Percentiles rank a stretch among this genome's conserved stretches.
Conservation (phyloP, 2,329 filamentous ascomycete genomes). For the Fusarium ramigenum region DNA sequence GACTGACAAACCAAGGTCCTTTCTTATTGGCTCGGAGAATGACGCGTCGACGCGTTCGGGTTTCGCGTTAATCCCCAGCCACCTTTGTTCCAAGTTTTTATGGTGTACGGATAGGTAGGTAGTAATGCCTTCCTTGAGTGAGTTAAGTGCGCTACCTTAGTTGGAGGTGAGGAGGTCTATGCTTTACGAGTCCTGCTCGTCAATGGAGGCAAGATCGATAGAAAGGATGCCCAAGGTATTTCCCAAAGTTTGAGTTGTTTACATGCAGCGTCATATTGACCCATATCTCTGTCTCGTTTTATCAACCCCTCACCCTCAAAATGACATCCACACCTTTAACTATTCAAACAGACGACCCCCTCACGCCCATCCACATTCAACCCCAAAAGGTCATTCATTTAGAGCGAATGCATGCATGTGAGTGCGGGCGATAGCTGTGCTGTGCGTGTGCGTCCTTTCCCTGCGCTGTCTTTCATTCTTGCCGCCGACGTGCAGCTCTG, state of each 20-base stretch:
- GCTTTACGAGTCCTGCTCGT: not conserved
- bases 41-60: conserved; percentile 24
- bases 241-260: conserved; percentile 23
- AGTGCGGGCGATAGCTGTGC: conserved; percentile 15
- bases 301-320: conserved; percentile 17
- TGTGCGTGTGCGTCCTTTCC: conserved; percentile 1
- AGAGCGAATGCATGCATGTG: conserved; percentile 20
- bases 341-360: conserved; percentile 16
- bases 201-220: not conserved
- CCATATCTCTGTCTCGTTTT: conserved; percentile 18
- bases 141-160: not conserved
- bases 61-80: conserved; percentile 21
- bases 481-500: conserved; percentile 27
- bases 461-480: conserved; percentile 30
- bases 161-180: conserved; percentile 7
- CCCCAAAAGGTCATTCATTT: not conserved
- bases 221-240: not conserved
- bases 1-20: not conserved
- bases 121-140: not conserved
- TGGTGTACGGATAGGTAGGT: not conserved
- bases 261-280: conserved; percentile 33
- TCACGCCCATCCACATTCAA: not conserved
- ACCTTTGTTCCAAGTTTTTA: conserved; percentile 7
- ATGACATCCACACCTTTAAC: conserved; percentile 6
- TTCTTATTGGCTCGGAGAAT: conserved; percentile 11